Evolutionary conservation across 306 rosid species (phyloP).

Genomic region (Cucurbita moschata): DNA sequence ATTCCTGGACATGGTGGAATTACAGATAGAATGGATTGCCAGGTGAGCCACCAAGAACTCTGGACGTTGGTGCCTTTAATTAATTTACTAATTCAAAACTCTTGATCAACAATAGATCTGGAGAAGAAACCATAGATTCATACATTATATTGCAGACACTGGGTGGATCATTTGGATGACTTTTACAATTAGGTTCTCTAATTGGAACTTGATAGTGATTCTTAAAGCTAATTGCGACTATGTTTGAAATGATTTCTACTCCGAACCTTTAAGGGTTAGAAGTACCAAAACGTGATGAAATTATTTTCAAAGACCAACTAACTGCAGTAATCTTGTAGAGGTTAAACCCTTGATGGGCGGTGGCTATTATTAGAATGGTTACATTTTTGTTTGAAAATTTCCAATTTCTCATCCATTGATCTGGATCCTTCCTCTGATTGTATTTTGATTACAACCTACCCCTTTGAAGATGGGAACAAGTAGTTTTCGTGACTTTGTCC

Average conservation of each 20-base stretch:
- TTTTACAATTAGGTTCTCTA: not conserved
- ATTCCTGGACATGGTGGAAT: constrained; percentile 99
- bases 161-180: not conserved
- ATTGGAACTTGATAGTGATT: not conserved
- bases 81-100: not conserved
- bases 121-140: not conserved
- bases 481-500: not conserved
- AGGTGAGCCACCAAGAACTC: constrained; percentile 30
- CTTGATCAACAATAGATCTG: not conserved
- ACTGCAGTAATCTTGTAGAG: not conserved
- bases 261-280: not conserved
- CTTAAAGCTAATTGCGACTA: not conserved
- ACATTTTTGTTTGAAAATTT: not conserved
- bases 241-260: not conserved
- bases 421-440: not conserved
- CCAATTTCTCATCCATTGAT: not conserved
- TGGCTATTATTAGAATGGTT: not conserved
- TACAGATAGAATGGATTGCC: constrained; percentile 99
- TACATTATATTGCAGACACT: not conserved
- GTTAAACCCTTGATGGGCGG: not conserved
- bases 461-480: not conserved
- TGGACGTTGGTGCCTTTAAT: not conserved
- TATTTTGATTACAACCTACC: not conserved
- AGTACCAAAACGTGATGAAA: not conserved
- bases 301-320: not conserved